phyloP scores from a whole-genome alignment of 1,284 basidiomycete genomes.

The Trametes sp. region DNA sequence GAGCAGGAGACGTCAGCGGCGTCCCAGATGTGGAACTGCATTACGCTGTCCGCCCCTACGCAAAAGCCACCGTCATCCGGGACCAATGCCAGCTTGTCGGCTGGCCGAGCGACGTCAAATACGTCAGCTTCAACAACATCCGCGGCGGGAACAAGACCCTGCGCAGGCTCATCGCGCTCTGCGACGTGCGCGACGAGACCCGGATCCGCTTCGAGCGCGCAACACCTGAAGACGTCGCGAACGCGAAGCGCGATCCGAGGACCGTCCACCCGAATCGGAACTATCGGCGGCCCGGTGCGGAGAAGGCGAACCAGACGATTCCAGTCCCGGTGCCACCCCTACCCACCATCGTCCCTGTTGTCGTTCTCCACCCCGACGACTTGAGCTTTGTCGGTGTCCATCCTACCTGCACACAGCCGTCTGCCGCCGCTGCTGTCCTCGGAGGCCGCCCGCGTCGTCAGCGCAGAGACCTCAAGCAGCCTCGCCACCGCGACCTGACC shows the following conservation, averaged over 20 bases:
- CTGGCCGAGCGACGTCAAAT: too few species aligned
- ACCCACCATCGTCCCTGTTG: neutral
- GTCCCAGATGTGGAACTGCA: too few species aligned
- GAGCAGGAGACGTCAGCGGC: too few species aligned
- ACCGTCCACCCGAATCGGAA: neutral
- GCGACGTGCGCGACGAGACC: neutral
- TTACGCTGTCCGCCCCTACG: too few species aligned
- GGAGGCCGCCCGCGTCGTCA: neutral
- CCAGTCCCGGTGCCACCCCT: too few species aligned
- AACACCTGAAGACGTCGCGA: neutral
- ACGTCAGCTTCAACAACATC: too few species aligned
- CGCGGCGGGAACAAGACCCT: too few species aligned
- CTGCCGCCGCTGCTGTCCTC: neutral
- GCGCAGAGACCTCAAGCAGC: neutral
- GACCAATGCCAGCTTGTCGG: too few species aligned
- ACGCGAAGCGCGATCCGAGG: neutral
- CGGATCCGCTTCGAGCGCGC: neutral
- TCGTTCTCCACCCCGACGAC: slow-evolving; percentile 1
- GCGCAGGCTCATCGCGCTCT: too few species aligned
- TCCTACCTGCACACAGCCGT: neutral
- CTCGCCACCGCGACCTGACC: neutral
- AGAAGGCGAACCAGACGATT: too few species aligned
- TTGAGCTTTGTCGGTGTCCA: neutral
- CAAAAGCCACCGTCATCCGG: too few species aligned
- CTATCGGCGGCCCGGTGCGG: too few species aligned